Percentiles rank a stretch among this genome's conserved stretches.
Evolutionary conservation across 345 rosid genomes (phyloP).

Genomic region (Cochlearia excelsa): DNA sequence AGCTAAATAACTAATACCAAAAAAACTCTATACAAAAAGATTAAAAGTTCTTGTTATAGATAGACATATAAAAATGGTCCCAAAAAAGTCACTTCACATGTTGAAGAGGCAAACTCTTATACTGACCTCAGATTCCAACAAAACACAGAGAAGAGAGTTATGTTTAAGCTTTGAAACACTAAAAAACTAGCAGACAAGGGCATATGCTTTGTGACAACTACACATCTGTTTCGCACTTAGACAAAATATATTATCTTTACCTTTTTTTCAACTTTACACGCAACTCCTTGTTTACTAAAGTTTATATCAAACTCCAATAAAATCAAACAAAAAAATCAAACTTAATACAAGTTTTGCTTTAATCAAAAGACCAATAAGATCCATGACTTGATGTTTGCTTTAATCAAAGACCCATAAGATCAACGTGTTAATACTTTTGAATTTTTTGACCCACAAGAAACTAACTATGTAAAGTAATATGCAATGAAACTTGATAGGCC

Average conservation of each 20-base stretch:
- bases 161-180: conserved; percentile 30
- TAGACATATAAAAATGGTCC: conserved; percentile 31
- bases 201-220: conserved; percentile 38
- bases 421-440: too few species aligned
- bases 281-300: conserved; percentile 32
- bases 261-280: conserved; percentile 36
- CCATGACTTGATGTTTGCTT: too few species aligned
- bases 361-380: too few species aligned
- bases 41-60: conserved; percentile 24
- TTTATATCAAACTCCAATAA: conserved; percentile 24
- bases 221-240: conserved; percentile 32
- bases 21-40: conserved; percentile 18
- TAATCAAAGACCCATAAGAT: too few species aligned
- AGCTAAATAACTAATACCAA: conserved; percentile 22
- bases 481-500: too few species aligned
- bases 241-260: conserved; percentile 14
- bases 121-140: conserved; percentile 32
- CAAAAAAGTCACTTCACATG: conserved; percentile 35
- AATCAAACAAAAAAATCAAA: too few species aligned
- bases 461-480: too few species aligned
- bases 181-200: conserved; percentile 32
- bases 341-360: too few species aligned
- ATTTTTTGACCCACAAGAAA: too few species aligned
- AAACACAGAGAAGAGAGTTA: conserved; percentile 19
- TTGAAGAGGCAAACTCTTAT: conserved; percentile 37